A percentile compares a stretch with the other conserved stretches of the same genome.
These are phyloP conservation scores for Candida caryicola DNA, from an alignment of 805 yeast genomes.

Conservation along the genomic window DNA sequence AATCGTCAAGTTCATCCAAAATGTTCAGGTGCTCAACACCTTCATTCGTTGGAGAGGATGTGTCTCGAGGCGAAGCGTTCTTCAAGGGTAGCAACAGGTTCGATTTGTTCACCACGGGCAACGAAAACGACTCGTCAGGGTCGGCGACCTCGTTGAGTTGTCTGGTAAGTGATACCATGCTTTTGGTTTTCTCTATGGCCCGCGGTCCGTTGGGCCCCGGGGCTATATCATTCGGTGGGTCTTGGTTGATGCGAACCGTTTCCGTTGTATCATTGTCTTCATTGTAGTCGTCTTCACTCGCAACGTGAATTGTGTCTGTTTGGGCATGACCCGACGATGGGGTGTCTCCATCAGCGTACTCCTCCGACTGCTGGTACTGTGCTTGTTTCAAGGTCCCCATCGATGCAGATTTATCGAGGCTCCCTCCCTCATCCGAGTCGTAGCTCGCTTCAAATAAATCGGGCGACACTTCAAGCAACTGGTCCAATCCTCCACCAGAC, in stretches of 20 bases:
- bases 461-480: constrained; percentile 57
- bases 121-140: constrained; percentile 51
- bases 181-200: constrained; percentile 1
- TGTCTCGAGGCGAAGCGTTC: not conserved
- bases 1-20: constrained; percentile 8
- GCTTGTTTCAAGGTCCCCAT: constrained; percentile 7
- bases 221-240: not conserved
- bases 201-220: not conserved
- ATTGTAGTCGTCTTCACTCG: constrained; percentile 3
- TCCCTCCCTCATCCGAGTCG: constrained; percentile 4
- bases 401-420: constrained; percentile 7
- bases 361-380: not conserved
- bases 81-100: constrained; percentile 13
- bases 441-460: constrained; percentile 40
- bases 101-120: constrained; percentile 37
- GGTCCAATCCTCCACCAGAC: constrained; percentile 85
- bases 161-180: not conserved
- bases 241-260: constrained; percentile 4
- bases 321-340: not conserved
- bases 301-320: not conserved
- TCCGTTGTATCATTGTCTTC: constrained; percentile 7
- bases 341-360: not conserved
- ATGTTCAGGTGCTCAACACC: constrained; percentile 6
- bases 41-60: constrained; percentile 1
- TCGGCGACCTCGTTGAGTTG: constrained; percentile 3